Conservation (phyloP, 208 protist genomes). For the Wallacemonas rigidus region DNA sequence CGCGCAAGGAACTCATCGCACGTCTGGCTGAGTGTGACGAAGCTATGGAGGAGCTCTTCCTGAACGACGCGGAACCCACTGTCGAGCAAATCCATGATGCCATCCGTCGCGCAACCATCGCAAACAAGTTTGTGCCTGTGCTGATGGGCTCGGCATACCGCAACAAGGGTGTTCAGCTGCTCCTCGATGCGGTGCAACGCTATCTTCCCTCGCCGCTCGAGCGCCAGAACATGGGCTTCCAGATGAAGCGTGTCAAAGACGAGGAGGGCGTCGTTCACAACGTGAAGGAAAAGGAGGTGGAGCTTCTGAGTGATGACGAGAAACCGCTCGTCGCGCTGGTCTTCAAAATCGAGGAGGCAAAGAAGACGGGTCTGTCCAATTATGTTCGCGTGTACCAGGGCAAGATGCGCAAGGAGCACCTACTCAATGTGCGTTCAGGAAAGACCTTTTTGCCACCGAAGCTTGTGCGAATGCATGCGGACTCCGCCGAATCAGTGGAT, state of each 20-base stretch:
- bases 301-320: slow-evolving; percentile 85
- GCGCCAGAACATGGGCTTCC: slow-evolving; percentile 81
- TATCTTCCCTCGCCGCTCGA: slow-evolving; percentile 97
- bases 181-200: slow-evolving; percentile 96
- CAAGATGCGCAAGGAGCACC: slow-evolving; percentile 91
- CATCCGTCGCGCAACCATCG: slow-evolving; percentile 94
- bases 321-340: slow-evolving; percentile 95
- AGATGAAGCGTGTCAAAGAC: slow-evolving; percentile 85
- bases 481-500: slow-evolving; percentile 95
- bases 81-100: slow-evolving; percentile 88
- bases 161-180: slow-evolving; percentile 98
- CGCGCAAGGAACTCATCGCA: slow-evolving; percentile 92
- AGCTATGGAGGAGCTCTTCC: slow-evolving; percentile 93
- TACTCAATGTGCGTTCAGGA: slow-evolving; percentile 84
- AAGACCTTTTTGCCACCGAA: slow-evolving; percentile 94
- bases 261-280: slow-evolving; percentile 78
- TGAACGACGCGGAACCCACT: slow-evolving; percentile 93
- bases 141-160: slow-evolving; percentile 97
- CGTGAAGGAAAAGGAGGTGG: slow-evolving; percentile 80
- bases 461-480: slow-evolving; percentile 98
- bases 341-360: slow-evolving; percentile 99
- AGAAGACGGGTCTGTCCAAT: slow-evolving; percentile 96
- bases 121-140: slow-evolving; percentile 96
- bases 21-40: slow-evolving; percentile 96
- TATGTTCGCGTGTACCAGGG: slow-evolving; percentile 99